Conservation (phyloP, 306 rosid genomes). For the Argentina anserina region DNA sequence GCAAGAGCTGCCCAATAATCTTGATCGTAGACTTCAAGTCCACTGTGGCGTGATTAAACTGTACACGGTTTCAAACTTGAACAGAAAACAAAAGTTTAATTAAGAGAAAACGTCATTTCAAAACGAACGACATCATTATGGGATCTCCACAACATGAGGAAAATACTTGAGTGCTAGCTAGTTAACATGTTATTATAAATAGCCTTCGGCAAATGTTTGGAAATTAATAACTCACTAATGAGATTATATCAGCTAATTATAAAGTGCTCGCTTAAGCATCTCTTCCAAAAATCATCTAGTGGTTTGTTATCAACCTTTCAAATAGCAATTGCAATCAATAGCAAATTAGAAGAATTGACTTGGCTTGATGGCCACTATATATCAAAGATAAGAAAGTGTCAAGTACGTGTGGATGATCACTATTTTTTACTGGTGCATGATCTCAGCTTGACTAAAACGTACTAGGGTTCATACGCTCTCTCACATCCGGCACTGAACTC, state of each 20-base stretch:
- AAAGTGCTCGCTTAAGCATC: background rate
- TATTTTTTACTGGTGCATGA: background rate
- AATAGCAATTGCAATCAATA: background rate
- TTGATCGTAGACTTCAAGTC: background rate
- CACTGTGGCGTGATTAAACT: background rate
- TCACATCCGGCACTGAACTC: background rate
- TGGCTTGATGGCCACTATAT: slow-evolving; percentile 2
- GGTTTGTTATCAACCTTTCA: background rate
- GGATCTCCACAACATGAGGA: background rate
- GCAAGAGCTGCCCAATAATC: background rate
- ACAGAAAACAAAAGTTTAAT: background rate
- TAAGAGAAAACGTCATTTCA: background rate
- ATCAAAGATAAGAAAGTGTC: background rate
- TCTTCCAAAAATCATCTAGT: background rate
- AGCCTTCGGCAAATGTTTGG: background rate
- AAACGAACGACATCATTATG: background rate
- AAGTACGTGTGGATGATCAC: background rate
- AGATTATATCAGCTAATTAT: background rate
- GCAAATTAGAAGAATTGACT: background rate
- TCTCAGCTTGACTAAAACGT: background rate
- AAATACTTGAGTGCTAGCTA: background rate
- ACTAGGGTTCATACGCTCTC: background rate
- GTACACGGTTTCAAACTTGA: background rate
- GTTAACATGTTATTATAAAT: background rate
- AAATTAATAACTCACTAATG: background rate